Percentiles rank a stretch among this genome's conserved stretches.
Conservation (phyloP, 2,329 filamentous ascomycete genomes). For the Fusarium scirpi region DNA sequence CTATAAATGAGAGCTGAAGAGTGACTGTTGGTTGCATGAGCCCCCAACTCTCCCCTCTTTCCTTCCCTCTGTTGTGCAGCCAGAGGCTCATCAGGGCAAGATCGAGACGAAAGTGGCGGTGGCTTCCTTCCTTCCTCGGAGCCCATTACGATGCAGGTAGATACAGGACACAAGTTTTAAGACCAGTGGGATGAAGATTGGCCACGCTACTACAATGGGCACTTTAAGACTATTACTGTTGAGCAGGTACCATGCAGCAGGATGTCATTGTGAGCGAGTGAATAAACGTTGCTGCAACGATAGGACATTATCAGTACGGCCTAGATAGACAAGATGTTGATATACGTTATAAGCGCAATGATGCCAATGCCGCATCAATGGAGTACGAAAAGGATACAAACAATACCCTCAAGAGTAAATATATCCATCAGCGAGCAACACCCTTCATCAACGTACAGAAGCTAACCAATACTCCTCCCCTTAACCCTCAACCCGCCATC, state of each 20-base stretch:
- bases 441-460: slow-evolving; percentile 32
- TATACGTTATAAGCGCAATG: slow-evolving; percentile 12
- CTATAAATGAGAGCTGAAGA: background rate
- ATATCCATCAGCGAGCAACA: slow-evolving; percentile 14
- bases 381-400: slow-evolving; percentile 18
- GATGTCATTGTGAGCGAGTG: background rate
- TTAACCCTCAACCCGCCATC: slow-evolving; percentile 5
- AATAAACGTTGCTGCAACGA: background rate
- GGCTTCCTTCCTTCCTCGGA: background rate
- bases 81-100: background rate
- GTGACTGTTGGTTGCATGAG: background rate
- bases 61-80: background rate
- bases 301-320: background rate
- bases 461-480: slow-evolving; percentile 42
- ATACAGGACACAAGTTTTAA: background rate
- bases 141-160: background rate
- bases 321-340: background rate
- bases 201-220: background rate
- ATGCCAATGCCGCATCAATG: slow-evolving; percentile 11
- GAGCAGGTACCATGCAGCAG: background rate
- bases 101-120: background rate
- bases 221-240: background rate
- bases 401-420: slow-evolving; percentile 19
- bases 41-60: background rate
- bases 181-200: background rate